These are phyloP conservation scores for Macrophomina phaseolina DNA, from an alignment of 2,329 filamentous ascomycete genomes.

Conservation along the genomic window DNA sequence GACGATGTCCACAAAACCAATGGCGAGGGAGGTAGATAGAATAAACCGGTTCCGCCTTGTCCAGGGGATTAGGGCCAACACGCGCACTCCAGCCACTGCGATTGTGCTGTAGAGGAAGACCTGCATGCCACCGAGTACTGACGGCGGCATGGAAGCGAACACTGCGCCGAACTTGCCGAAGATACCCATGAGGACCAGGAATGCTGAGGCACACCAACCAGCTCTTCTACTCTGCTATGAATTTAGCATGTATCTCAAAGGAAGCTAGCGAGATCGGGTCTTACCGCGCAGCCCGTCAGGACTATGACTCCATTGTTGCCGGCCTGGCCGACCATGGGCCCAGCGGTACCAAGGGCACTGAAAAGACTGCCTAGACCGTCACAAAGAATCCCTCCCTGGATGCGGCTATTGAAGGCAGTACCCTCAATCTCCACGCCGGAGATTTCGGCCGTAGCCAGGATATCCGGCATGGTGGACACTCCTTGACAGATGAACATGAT, in stretches of 20 bases:
- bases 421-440: conserved; percentile 38
- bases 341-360: conserved; percentile 36
- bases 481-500: conserved; percentile 41
- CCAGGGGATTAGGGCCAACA: conserved; percentile 37
- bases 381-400: conserved; percentile 38
- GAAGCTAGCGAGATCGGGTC: not conserved
- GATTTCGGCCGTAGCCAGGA: conserved; percentile 38
- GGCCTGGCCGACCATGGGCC: conserved; percentile 39
- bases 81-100: conserved; percentile 37
- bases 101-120: conserved; percentile 39
- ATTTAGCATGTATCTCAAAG: not conserved
- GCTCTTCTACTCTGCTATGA: conserved; percentile 31
- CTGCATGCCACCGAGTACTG: conserved; percentile 56
- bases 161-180: conserved; percentile 39
- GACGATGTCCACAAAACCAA: conserved; percentile 47
- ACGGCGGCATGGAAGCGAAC: conserved; percentile 40
- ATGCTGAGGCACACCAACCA: conserved; percentile 38
- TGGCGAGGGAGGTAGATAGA: conserved; percentile 35
- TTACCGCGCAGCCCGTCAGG: conserved; percentile 36
- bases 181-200: conserved; percentile 38
- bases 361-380: conserved; percentile 39
- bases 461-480: conserved; percentile 45
- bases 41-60: conserved; percentile 39
- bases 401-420: conserved; percentile 36
- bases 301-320: conserved; percentile 41